Percentiles rank a stretch among this genome's conserved stretches.
Conservation (phyloP, 176 grass and related monocot species). For the Luzula sylvatica region DNA sequence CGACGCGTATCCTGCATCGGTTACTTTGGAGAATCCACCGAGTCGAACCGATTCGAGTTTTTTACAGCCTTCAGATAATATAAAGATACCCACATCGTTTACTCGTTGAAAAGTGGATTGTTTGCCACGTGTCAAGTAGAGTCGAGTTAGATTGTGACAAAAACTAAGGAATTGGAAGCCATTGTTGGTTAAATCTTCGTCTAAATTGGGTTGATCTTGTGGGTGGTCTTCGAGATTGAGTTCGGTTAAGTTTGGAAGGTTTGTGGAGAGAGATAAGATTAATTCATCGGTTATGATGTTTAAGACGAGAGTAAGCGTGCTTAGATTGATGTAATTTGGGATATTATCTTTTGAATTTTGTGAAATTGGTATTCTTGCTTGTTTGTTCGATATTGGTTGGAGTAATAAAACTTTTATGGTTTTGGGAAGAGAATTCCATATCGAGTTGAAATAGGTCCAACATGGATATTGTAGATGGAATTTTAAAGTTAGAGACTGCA, state of each 20-base stretch:
- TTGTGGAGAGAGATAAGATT: slow-evolving; percentile 46
- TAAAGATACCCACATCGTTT: slow-evolving; percentile 81
- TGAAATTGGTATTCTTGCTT: slow-evolving; percentile 37
- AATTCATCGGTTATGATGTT: slow-evolving; percentile 65
- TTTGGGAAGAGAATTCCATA: slow-evolving; percentile 38
- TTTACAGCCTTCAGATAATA: slow-evolving; percentile 78
- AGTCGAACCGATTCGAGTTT: slow-evolving; percentile 80
- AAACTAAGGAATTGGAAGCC: slow-evolving; percentile 74
- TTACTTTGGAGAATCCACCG: slow-evolving; percentile 78
- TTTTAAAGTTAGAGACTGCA: slow-evolving; percentile 74
- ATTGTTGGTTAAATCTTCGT: slow-evolving; percentile 59
- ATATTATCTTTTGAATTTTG: slow-evolving; percentile 19
- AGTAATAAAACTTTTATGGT: slow-evolving; percentile 58
- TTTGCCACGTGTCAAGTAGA: slow-evolving; percentile 61
- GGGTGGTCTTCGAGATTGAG: slow-evolving; percentile 82
- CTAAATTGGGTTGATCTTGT: slow-evolving; percentile 31
- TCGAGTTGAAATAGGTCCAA: slow-evolving; percentile 23
- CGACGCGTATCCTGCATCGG: slow-evolving; percentile 81
- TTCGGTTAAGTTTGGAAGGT: slow-evolving; percentile 50
- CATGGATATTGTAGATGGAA: slow-evolving; percentile 34
- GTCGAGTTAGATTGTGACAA: slow-evolving; percentile 53
- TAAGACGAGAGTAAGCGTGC: slow-evolving; percentile 75
- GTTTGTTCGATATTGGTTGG: slow-evolving; percentile 43
- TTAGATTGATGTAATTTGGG: slow-evolving; percentile 27
- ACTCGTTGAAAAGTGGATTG: slow-evolving; percentile 60